Evolutionary conservation across 306 rosid species (phyloP).

Genomic region (Lathyrus sativus): DNA sequence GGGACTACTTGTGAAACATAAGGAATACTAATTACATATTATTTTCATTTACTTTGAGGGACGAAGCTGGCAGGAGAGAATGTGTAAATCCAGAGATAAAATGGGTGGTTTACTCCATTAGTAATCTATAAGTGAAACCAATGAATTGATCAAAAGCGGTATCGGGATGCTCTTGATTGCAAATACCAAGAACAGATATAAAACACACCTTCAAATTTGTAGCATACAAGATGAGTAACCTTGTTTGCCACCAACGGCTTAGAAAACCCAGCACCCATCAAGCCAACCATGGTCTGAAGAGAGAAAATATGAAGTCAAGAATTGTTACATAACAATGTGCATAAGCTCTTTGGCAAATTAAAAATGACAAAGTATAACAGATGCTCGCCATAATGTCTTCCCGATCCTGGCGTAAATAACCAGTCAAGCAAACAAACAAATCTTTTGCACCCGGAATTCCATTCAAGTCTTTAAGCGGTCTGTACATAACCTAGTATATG

Average conservation of each 20-base stretch:
- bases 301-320: slow-evolving; percentile 20
- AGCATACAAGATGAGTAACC: slow-evolving; percentile 93
- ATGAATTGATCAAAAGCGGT: neutral
- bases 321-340: neutral
- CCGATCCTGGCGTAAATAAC: slow-evolving; percentile 89
- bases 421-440: slow-evolving; percentile 79
- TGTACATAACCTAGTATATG: slow-evolving; percentile 72
- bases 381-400: slow-evolving; percentile 80
- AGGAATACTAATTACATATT: neutral
- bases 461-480: slow-evolving; percentile 67
- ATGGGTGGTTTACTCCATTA: slow-evolving; percentile 1
- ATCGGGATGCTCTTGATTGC: neutral
- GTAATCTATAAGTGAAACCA: slow-evolving; percentile 30
- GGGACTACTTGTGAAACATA: neutral
- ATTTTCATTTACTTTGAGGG: neutral
- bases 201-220: slow-evolving; percentile 88
- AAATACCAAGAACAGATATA: slow-evolving; percentile 13
- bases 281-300: slow-evolving; percentile 73
- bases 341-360: slow-evolving; percentile 15
- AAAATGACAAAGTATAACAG: slow-evolving; percentile 24
- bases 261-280: slow-evolving; percentile 88
- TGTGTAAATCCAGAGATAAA: neutral
- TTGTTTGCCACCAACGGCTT: slow-evolving; percentile 89
- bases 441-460: slow-evolving; percentile 76
- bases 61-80: neutral